Evolutionary conservation across 1,284 basidiomycete species (phyloP), one percentile per base, ranked within the genome.

Genomic region (Wolfiporia cocos): DNA sequence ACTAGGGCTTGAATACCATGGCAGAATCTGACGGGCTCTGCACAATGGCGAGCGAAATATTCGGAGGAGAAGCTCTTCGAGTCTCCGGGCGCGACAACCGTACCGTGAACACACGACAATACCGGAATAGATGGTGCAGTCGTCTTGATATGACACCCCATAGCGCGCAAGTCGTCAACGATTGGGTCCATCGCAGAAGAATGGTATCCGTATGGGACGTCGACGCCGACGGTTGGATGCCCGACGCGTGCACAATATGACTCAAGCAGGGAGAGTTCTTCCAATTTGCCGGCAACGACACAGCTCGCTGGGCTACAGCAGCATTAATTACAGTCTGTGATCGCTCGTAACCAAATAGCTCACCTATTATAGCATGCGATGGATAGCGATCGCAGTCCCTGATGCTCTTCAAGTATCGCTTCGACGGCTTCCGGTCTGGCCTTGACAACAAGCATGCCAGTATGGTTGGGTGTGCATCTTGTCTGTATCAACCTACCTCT

Each of bases 171-270:
- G 24, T 72, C 70, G 11, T 68, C 62, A 14, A 76, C 49, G 6
- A 84, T 52, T 0, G 79, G 73, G 6, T 62, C 53, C 81, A 86
- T 81, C 1, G 76, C 73, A 4, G 62, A 42, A 34, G 77, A 81
- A 58, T 87, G 84, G 53, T 75, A 82, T 3, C 73, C 83, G 45
- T 76, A 81, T 1, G 76, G 74, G 7, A 81, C 73, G 2, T 64
- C 50, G 1, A 86, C 64, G 31, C 69, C 50, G 5, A 65, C 55
- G 39, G 51, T 69, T 73, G 55, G 64, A 66, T 3, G 55, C 52
- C 1, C 61, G 49, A 5, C 57, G 42, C 42, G 72, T 66, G 26
- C 81, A 55, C n/a, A n/a, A n/a, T n/a, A n/a, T n/a, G n/a, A n/a
- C n/a, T n/a, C n/a, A n/a, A n/a, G n/a, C n/a, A n/a, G n/a, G 72